Evolutionary conservation across 208 protist genomes (phyloP).

Genomic region (Wallacemonas rigidus): DNA sequence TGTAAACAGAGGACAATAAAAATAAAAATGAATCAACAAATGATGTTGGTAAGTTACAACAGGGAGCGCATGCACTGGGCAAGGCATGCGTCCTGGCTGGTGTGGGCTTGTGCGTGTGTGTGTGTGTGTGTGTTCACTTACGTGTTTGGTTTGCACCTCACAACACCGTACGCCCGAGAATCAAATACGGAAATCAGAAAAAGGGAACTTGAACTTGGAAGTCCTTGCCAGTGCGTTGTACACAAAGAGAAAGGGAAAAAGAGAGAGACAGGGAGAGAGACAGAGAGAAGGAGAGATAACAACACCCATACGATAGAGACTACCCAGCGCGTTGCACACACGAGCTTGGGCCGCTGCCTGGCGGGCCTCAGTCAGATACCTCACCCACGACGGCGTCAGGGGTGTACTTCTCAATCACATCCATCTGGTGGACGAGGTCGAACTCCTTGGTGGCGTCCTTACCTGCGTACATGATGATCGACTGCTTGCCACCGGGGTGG

Average conservation of each 20-base stretch:
- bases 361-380: constrained; percentile 26
- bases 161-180: too few species aligned
- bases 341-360: too few species aligned
- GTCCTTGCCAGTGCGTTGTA: too few species aligned
- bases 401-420: constrained; percentile 69
- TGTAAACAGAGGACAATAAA: constrained; percentile 7
- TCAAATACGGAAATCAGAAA: too few species aligned
- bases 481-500: constrained; percentile 62
- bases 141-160: too few species aligned
- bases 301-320: neutral
- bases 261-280: neutral
- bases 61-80: neutral
- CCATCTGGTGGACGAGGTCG: constrained; percentile 42
- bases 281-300: constrained; percentile 8
- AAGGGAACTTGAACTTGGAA: too few species aligned
- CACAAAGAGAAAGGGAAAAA: constrained; percentile 10
- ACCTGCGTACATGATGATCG: constrained; percentile 59
- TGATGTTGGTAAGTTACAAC: constrained; percentile 3
- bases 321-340: too few species aligned
- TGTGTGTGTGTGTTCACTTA: neutral
- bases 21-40: neutral
- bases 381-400: constrained; percentile 51
- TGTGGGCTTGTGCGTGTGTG: neutral
- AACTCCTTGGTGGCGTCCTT: constrained; percentile 69
- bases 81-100: neutral